A percentile compares a stretch with the other conserved stretches of the same genome.
These are phyloP conservation scores for Suhomyces atakaporum DNA, from an alignment of 1,139 yeast species.

Conservation along the genomic window DNA sequence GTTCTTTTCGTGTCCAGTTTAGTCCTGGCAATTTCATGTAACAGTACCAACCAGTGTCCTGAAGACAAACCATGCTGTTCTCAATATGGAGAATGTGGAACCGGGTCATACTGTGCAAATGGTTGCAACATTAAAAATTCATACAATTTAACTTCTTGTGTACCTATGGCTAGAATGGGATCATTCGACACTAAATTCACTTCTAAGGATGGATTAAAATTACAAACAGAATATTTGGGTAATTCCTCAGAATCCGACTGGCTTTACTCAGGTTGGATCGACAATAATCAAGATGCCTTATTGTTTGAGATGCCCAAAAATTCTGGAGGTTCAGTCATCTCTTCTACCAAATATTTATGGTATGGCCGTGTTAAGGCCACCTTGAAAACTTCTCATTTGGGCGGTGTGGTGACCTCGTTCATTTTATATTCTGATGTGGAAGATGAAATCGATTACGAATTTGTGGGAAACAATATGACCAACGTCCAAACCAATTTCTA, in stretches of 20 bases:
- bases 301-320: conserved; percentile 76
- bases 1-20: conserved; percentile 12
- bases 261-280: conserved; percentile 72
- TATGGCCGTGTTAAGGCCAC: conserved; percentile 77
- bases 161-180: conserved; percentile 57
- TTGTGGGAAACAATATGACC: conserved; percentile 70
- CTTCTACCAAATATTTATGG: conserved; percentile 82
- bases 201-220: conserved; percentile 29
- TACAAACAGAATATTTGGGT: conserved; percentile 60
- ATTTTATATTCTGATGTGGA: conserved; percentile 81
- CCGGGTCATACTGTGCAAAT: conserved; percentile 77
- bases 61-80: conserved; percentile 77
- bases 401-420: conserved; percentile 83
- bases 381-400: conserved; percentile 70
- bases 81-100: conserved; percentile 79
- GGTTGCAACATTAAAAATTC: conserved; percentile 81
- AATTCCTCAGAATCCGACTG: conserved; percentile 68
- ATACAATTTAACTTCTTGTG: conserved; percentile 61
- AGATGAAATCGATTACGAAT: conserved; percentile 90
- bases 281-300: conserved; percentile 54
- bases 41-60: conserved; percentile 58
- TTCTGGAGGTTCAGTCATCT: conserved; percentile 78
- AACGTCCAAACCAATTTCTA: conserved; percentile 77
- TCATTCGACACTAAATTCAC: conserved; percentile 40
- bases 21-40: conserved; percentile 41